These are phyloP conservation scores for Cucurbita maxima DNA, from an alignment of 306 rosid species.

Conservation along the genomic window DNA sequence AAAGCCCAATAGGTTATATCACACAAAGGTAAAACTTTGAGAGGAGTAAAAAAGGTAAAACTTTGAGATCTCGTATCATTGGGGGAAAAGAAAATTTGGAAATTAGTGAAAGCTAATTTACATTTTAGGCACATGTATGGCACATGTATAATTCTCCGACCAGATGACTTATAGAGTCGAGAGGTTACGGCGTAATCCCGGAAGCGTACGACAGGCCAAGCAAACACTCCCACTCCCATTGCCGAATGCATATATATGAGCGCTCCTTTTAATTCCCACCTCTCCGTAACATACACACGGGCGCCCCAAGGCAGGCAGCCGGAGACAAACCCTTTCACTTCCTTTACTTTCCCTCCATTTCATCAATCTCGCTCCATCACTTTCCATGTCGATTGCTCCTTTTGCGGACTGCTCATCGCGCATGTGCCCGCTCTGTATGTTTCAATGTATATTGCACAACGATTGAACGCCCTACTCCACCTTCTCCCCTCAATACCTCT, in stretches of 20 bases:
- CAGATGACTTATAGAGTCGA: neutral
- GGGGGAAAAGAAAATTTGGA: too few species aligned
- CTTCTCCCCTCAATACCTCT: neutral
- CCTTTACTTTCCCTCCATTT: neutral
- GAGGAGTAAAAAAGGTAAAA: too few species aligned
- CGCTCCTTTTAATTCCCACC: too few species aligned
- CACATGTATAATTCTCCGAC: neutral
- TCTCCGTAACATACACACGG: neutral
- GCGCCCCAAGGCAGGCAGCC: neutral
- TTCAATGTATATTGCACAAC: neutral
- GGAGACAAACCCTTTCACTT: neutral
- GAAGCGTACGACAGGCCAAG: neutral
- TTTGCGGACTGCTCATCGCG: neutral
- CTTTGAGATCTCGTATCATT: too few species aligned
- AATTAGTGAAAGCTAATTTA: too few species aligned
- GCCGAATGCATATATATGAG: too few species aligned
- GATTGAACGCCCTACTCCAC: neutral
- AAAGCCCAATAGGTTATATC: conserved; percentile 56
- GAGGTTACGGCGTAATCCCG: neutral
- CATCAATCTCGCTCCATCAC: neutral
- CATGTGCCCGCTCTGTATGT: neutral
- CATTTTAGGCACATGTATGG: too few species aligned
- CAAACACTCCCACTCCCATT: neutral
- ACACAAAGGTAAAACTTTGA: too few species aligned
- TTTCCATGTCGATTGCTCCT: neutral